These are phyloP conservation scores for Sergeia podlipaevii DNA, from an alignment of 208 protist species.

Conservation along the genomic window DNA sequence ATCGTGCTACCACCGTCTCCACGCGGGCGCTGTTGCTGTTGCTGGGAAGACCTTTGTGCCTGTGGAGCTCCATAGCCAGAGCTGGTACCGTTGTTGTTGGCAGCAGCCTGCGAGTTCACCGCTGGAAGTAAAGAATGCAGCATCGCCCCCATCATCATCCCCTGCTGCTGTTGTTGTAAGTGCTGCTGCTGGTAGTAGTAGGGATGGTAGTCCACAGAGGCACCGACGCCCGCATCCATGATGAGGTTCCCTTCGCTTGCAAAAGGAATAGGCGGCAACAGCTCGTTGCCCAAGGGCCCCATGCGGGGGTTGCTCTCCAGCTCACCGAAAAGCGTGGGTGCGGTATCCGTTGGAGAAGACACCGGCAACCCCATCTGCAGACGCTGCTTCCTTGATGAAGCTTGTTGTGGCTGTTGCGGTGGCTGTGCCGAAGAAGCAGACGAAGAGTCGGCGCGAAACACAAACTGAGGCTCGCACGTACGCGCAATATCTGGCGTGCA, in stretches of 20 bases:
- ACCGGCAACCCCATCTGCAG: no score
- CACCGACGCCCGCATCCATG: not conserved
- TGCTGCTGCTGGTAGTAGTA: not conserved
- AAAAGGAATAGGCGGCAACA: constrained; percentile 15
- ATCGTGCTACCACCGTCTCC: not conserved
- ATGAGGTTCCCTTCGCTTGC: not conserved
- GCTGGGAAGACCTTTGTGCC: constrained; percentile 4
- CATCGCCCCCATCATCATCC: not conserved
- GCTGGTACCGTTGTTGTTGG: not conserved
- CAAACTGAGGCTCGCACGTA: constrained; percentile 65
- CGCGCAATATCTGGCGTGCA: constrained; percentile 44
- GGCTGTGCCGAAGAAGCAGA: not conserved
- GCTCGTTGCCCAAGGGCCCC: constrained; percentile 29
- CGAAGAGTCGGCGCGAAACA: constrained; percentile 31
- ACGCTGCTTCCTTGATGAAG: constrained; percentile 4
- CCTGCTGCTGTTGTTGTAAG: constrained; percentile 4
- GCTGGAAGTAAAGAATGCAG: not conserved
- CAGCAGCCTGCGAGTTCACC: not conserved
- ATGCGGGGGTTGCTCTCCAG: not conserved
- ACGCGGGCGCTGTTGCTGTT: constrained; percentile 8
- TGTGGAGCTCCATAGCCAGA: no score
- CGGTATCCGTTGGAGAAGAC: not conserved
- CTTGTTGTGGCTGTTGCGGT: not conserved
- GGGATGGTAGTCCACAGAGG: not conserved
- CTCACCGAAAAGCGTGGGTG: not conserved